Percentiles rank a stretch among this genome's conserved stretches.
phyloP scores from a whole-genome alignment of 345 rosid genomes.

The Camelina neglecta region DNA sequence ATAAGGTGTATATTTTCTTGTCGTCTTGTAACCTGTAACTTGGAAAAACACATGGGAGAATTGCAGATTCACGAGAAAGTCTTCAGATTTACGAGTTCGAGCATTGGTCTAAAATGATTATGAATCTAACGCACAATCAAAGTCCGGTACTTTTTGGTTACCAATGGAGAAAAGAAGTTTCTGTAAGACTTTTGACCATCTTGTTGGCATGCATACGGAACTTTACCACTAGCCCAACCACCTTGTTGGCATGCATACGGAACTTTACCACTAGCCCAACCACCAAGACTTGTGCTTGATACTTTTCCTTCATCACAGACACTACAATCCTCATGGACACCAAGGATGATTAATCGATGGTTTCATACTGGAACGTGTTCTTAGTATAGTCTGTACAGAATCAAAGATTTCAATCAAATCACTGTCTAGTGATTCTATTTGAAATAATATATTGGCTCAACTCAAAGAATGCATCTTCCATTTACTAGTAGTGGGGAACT shows the following conservation, averaged over 20 bases:
- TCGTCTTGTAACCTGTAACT: slow-evolving; percentile 12
- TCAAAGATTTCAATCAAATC: background rate
- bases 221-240: background rate
- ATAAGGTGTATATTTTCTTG: slow-evolving; percentile 8
- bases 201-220: background rate
- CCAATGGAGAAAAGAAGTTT: background rate
- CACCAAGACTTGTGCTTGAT: background rate
- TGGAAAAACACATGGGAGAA: background rate
- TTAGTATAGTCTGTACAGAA: background rate
- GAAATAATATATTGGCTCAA: background rate
- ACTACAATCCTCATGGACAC: background rate
- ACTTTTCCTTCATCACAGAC: background rate
- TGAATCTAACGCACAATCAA: background rate
- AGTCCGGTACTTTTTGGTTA: background rate
- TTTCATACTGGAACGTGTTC: background rate
- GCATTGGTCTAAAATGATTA: background rate
- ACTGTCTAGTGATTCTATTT: background rate
- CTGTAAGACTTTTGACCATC: background rate
- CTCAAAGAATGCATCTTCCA: slow-evolving; percentile 2
- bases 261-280: background rate
- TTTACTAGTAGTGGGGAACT: background rate
- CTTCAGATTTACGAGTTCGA: background rate
- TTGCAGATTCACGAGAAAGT: background rate
- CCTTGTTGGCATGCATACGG: background rate
- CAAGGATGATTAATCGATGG: background rate